Base-by-base conservation (phyloP, 2,329 filamentous ascomycete species). In the Beauveria varroae region DNA sequence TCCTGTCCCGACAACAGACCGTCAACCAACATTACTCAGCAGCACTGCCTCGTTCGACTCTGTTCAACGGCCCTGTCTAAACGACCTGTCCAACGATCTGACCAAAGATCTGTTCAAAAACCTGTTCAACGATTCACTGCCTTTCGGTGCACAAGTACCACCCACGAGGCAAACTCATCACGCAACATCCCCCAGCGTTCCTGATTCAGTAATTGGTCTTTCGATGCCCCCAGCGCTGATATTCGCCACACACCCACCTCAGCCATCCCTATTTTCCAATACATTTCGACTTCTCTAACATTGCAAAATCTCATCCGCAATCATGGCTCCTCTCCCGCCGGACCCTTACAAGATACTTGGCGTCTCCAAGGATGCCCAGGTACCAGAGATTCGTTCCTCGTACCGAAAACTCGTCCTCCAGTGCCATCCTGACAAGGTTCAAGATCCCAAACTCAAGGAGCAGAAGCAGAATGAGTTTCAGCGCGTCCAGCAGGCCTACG, bases 391-490 rank as follows among this genome's bases (percentile, higher is more conserved):
- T 73, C 88, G 90, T 69, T 82, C 85, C 57, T 88, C 90, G 18
- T 87, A 96, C 76, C 86, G 90, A 68, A 96, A 96, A 74, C 86
- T 96, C 46, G 90, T 91, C 41, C 83, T 96, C 67, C 91, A 90
- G 73, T 93, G 89, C 71, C 93, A 97, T 68, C 93, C 93, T 40
- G 93, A 97, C 79, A 96, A 96, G 77, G 85, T 96, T 64, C 87
- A 91, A 66, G 85, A 96, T 69, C 86, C 88, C 58, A 79, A 85
- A 18, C 79, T 89, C 68, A 96, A 95, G 75, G 85, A 86, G 63
- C 78, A 85, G 67, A 96, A 93, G 73, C 86, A 90, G 68, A 87
- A 91, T 67, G 88, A 96, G 74, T 99, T 98, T 70, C 92, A 97
- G 75, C 87, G 86, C 72, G 90, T 98, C 40, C 93, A 97, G 73